These are phyloP conservation scores for Phylloporus sp. DNA, from an alignment of 768 basidiomycete species.

Conservation along the genomic window DNA sequence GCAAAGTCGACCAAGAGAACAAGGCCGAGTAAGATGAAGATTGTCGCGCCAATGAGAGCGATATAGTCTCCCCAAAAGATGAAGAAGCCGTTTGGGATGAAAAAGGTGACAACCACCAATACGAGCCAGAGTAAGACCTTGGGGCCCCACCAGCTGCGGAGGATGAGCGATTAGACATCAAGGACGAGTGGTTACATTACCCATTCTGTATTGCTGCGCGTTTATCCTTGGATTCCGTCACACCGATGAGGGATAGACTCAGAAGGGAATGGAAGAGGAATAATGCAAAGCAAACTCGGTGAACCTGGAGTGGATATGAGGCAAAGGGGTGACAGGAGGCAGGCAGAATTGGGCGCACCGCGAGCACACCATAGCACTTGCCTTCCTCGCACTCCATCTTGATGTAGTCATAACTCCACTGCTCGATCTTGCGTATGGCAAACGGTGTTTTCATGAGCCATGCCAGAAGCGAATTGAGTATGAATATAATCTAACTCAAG, in stretches of 20 bases:
- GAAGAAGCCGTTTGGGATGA: slow-evolving; percentile 96
- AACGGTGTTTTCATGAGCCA: slow-evolving; percentile 95
- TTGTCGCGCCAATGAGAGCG: slow-evolving; percentile 83
- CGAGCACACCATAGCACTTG: slow-evolving; percentile 94
- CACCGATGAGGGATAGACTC: slow-evolving; percentile 75
- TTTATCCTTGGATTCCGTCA: slow-evolving; percentile 87
- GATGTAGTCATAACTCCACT: slow-evolving; percentile 94
- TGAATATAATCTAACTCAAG: slow-evolving; percentile 80
- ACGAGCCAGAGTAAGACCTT: slow-evolving; percentile 89
- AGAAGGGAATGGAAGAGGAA: slow-evolving; percentile 84
- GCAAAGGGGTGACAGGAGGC: background rate
- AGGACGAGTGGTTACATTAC: slow-evolving; percentile 38
- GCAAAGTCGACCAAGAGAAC: slow-evolving; percentile 98
- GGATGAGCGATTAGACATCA: slow-evolving; percentile 12
- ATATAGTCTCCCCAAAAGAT: slow-evolving; percentile 97
- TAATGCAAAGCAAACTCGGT: slow-evolving; percentile 95
- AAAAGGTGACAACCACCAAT: slow-evolving; percentile 78
- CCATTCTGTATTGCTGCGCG: slow-evolving; percentile 97
- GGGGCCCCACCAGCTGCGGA: slow-evolving; percentile 93
- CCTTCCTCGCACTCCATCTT: slow-evolving; percentile 95
- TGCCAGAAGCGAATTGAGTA: slow-evolving; percentile 90
- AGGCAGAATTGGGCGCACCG: slow-evolving; percentile 48
- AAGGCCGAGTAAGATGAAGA: slow-evolving; percentile 96
- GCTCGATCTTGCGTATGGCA: slow-evolving; percentile 82
- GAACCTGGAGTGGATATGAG: slow-evolving; percentile 50